A percentile compares a stretch with the other conserved stretches of the same genome.
phyloP scores from a whole-genome alignment of 1,284 basidiomycete species.

The Phlebopus sp. region DNA sequence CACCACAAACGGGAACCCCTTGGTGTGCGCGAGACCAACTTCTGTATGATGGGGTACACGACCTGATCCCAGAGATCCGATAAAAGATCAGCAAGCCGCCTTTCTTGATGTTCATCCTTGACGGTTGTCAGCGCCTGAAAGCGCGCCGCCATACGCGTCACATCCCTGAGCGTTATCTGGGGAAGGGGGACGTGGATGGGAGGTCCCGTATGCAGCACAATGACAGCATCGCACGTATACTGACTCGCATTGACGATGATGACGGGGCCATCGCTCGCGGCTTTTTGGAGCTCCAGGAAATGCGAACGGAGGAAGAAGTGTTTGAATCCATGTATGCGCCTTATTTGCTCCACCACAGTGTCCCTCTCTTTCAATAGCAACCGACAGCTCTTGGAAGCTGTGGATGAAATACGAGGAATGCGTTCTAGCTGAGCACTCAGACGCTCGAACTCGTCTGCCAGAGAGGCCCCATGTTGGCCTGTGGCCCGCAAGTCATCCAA shows the following conservation, averaged over 20 bases:
- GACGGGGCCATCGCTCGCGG: constrained; percentile 34
- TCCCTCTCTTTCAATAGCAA: constrained; percentile 24
- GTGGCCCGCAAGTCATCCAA: constrained; percentile 26
- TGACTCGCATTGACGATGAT: constrained; percentile 32
- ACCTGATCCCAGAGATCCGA: constrained; percentile 34
- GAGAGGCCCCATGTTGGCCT: constrained; percentile 14
- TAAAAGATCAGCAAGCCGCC: constrained; percentile 19
- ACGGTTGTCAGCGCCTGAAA: constrained; percentile 17
- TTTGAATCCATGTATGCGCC: constrained; percentile 27
- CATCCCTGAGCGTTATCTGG: constrained; percentile 13
- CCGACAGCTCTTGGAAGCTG: constrained; percentile 15
- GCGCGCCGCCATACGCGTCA: constrained; percentile 18
- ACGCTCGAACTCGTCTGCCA: constrained; percentile 26
- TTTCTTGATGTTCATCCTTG: neutral
- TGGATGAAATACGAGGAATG: constrained; percentile 4
- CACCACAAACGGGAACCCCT: constrained; percentile 41
- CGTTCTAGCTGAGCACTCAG: constrained; percentile 23
- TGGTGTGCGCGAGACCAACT: constrained; percentile 12
- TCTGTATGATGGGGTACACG: constrained; percentile 30
- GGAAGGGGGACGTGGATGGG: constrained; percentile 21
- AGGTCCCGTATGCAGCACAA: constrained; percentile 14
- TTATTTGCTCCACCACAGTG: constrained; percentile 23
- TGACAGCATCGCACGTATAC: constrained; percentile 28
- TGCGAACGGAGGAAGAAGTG: constrained; percentile 23
- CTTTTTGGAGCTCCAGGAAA: constrained; percentile 29